phyloP scores from a whole-genome alignment of 768 basidiomycete genomes.

The Boletus speciosus region DNA sequence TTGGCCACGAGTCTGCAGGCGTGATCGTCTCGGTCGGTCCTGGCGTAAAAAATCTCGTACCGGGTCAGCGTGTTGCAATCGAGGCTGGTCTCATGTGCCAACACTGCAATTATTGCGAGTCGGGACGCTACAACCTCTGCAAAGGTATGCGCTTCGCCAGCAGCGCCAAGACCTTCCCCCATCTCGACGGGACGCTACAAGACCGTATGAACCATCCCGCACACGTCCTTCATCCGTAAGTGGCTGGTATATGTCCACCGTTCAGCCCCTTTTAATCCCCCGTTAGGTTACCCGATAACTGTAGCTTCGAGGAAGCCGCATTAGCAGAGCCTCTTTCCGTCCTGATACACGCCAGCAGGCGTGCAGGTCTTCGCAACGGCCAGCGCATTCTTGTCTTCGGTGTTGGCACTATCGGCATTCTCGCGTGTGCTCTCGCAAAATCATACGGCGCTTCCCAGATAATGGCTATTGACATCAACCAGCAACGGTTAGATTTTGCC shows the following conservation, averaged over 20 bases:
- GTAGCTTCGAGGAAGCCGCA: conserved; percentile 77
- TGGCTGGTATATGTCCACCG: conserved; percentile 13
- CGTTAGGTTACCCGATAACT: conserved; percentile 66
- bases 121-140: conserved; percentile 92
- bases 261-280: conserved; percentile 10
- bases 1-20: conserved; percentile 94
- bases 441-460: conserved; percentile 66
- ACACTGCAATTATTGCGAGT: conserved; percentile 62
- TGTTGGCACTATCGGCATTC: conserved; percentile 89
- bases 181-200: conserved; percentile 90
- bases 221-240: conserved; percentile 82
- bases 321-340: conserved; percentile 95
- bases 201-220: conserved; percentile 86
- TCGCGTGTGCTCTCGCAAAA: conserved; percentile 79
- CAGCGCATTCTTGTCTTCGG: conserved; percentile 86
- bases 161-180: conserved; percentile 88
- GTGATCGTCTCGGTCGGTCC: conserved; percentile 80
- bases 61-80: conserved; percentile 89
- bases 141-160: conserved; percentile 84
- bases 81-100: conserved; percentile 91
- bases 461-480: conserved; percentile 85
- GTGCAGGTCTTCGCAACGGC: conserved; percentile 43
- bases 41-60: conserved; percentile 56
- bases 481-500: conserved; percentile 75
- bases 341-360: conserved; percentile 61